Base-by-base conservation (phyloP, 2,329 filamentous ascomycete genomes). In the Davidsoniella neocaledoniae region DNA sequence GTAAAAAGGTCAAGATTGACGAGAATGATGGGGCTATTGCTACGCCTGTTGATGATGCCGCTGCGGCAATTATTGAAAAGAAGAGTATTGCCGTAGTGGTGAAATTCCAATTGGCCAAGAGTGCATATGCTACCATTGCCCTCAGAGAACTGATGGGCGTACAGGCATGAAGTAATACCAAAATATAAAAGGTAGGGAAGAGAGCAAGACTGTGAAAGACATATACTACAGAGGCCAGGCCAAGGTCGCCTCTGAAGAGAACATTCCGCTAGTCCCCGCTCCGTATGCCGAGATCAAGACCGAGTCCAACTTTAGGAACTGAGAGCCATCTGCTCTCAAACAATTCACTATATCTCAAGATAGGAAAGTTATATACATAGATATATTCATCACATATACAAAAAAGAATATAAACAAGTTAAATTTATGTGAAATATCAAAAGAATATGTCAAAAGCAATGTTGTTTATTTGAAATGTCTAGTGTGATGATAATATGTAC, bases 61-160 rank as follows among this genome's bases (percentile, higher is more conserved):
- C 61, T 3, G 23, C 56, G 56, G 57, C 55, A 16, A 52, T 55
- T 44, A 58, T 61, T 12, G 21, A 57, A 56, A 54, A 49, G 46
- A 66, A 66, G 50, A 81, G 82, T 58, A 66, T 85, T 16, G 84
- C 80, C 0, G 71, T 86, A 0, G 65, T 84, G 23, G 62, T 91
- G 57, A 86, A 79, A 61, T 75, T 93, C 64, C 80, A 86, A 60
- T 70, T 93, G 25, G 82, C 78, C 1, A 78, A 79, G 45, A 87
- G 83, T 59, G 82, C 86, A 59, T 93, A 93, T 65, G 86, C 86
- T 0, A 93, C 86, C 0, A 85, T 93, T 70, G 83, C 83, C 10
- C 62, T 93, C 55, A 68, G 86, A 48, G 86, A 93, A 64, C 64
- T 93, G 54, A 87, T 86, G 70, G 67, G 67, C n/a, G 63, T 67